phyloP scores from a whole-genome alignment of 106 monocot genomes.

The Allium fistulosum region DNA sequence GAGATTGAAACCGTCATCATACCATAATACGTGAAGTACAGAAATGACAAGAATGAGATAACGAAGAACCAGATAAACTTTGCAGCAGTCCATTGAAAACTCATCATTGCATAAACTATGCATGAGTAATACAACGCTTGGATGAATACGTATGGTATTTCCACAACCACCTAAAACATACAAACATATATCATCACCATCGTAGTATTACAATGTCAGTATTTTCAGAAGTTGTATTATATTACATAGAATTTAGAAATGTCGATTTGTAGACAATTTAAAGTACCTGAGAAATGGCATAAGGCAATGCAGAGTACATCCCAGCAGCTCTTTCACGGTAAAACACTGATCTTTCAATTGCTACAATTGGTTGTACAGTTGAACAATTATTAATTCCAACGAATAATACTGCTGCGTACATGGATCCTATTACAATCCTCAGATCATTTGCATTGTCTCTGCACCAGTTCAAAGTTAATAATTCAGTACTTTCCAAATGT shows the following conservation, averaged over 20 bases:
- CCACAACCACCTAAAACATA: conserved; percentile 13
- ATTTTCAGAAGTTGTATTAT: no score
- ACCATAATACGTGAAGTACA: conserved; percentile 79
- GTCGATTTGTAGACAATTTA: no score
- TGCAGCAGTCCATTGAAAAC: conserved; percentile 60
- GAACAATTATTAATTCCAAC: conserved; percentile 57
- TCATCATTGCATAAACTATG: conserved; percentile 69
- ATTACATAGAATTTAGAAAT: no score
- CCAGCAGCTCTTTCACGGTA: conserved; percentile 81
- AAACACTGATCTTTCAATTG: conserved; percentile 73
- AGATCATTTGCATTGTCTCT: conserved; percentile 47
- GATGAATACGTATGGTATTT: conserved; percentile 14
- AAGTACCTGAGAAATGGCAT: conserved; percentile 74
- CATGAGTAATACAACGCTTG: conserved; percentile 27
- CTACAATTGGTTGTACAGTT: conserved; percentile 62
- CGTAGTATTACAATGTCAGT: no score
- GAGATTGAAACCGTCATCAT: conserved; percentile 76
- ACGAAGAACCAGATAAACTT: conserved; percentile 83
- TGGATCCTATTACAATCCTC: conserved; percentile 48
- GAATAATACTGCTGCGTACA: conserved; percentile 54
- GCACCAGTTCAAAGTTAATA: conserved; percentile 6
- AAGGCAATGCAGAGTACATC: conserved; percentile 75
- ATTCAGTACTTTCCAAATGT: no score
- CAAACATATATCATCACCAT: not conserved
- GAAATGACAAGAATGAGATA: conserved; percentile 56